A percentile compares a stretch with the other conserved stretches of the same genome.
Evolutionary conservation across 805 yeast species (phyloP).

Genomic region (Candida anglica): DNA sequence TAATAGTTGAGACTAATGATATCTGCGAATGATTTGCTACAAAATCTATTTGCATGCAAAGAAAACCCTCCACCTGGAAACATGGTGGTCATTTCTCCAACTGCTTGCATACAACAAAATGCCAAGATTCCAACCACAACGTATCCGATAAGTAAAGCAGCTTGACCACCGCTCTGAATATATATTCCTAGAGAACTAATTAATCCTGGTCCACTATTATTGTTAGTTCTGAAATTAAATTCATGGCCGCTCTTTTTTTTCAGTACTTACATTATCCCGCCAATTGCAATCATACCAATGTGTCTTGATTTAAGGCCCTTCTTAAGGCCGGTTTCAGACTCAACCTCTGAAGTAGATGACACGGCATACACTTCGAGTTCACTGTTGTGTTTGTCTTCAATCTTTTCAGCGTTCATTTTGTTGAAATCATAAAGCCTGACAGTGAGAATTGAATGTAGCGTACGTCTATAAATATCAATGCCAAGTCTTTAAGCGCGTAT

Average conservation of each 20-base stretch:
- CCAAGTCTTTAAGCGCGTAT: too few species aligned
- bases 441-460: too few species aligned
- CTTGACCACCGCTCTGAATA: constrained; percentile 30
- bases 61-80: constrained; percentile 54
- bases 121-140: constrained; percentile 41
- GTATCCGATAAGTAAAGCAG: constrained; percentile 29
- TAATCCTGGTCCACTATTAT: constrained; percentile 33
- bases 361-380: too few species aligned
- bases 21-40: constrained; percentile 49
- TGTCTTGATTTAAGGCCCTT: constrained; percentile 20
- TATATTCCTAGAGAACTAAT: constrained; percentile 28
- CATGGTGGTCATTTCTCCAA: constrained; percentile 56
- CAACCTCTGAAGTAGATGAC: too few species aligned
- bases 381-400: too few species aligned
- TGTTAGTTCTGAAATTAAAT: too few species aligned
- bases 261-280: too few species aligned
- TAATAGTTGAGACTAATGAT: constrained; percentile 48
- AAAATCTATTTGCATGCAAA: constrained; percentile 45
- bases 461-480: too few species aligned
- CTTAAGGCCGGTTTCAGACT: too few species aligned
- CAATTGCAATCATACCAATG: constrained; percentile 32
- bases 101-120: constrained; percentile 47
- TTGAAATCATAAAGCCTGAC: too few species aligned
- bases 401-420: too few species aligned
- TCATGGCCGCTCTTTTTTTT: too few species aligned